phyloP scores from a whole-genome alignment of 179 eudicot species.

The Vitellaria paradoxa region DNA sequence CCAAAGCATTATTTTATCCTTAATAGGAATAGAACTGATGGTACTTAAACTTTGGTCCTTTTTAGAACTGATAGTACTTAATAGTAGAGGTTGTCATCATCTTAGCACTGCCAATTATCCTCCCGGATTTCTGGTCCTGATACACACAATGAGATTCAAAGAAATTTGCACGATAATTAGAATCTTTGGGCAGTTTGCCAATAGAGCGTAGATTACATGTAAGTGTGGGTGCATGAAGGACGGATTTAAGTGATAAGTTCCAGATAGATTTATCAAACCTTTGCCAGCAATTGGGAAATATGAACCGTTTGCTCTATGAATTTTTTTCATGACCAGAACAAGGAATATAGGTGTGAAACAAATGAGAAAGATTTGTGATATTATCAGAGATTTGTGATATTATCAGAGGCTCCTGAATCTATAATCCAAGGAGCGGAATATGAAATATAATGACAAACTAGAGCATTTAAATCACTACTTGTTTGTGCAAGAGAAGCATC shows the following conservation, averaged over 20 bases:
- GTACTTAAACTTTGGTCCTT: not conserved
- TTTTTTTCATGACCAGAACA: not conserved
- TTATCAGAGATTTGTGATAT: not conserved
- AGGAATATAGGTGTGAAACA: not conserved
- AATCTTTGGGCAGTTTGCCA: not conserved
- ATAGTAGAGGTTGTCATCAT: not conserved
- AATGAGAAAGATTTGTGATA: not conserved
- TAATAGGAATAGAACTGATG: not conserved
- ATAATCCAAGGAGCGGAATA: no score
- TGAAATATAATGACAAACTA: no score
- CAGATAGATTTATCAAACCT: not conserved
- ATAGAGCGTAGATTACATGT: not conserved
- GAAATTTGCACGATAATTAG: not conserved
- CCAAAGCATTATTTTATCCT: not conserved
- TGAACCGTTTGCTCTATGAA: not conserved
- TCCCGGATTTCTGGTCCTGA: not conserved
- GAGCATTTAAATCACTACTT: no score
- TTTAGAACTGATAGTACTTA: not conserved
- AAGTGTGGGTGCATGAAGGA: not conserved
- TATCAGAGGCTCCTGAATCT: no score
- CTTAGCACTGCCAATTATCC: no score
- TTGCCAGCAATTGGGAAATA: not conserved
- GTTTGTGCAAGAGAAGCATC: no score
- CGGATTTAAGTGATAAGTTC: not conserved
- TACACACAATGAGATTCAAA: not conserved